Evolutionary conservation across 2,329 filamentous ascomycete species (phyloP).

Genomic region (Trichoderma sp.): DNA sequence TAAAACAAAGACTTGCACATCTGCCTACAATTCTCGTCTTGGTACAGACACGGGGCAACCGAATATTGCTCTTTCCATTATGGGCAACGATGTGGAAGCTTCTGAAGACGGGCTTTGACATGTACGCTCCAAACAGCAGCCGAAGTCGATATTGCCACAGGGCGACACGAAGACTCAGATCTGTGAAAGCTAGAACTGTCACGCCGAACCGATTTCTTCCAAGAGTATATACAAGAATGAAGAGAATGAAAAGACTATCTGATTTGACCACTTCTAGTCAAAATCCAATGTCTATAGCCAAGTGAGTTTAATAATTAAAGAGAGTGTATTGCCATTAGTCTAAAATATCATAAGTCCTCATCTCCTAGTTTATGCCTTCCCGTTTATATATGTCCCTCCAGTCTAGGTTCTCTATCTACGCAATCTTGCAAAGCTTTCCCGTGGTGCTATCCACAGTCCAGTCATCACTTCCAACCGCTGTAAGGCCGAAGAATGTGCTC

Average conservation of each 20-base stretch:
- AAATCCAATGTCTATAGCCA: not conserved
- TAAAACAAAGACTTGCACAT: not conserved
- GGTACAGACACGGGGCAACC: no score
- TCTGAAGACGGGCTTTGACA: accelerated
- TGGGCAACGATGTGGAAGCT: no score
- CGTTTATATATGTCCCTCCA: not conserved
- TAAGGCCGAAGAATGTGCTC: slow-evolving; percentile 46
- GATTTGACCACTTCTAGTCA: accelerated
- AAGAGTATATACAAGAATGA: not conserved
- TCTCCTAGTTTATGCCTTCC: not conserved
- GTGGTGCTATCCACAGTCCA: not conserved
- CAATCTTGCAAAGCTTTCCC: not conserved
- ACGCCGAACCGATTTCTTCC: not conserved
- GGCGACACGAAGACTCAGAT: no score
- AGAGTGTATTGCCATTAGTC: not conserved
- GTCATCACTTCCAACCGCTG: slow-evolving; percentile 49
- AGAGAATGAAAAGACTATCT: not conserved
- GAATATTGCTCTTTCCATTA: not conserved
- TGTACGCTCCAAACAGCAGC: no score
- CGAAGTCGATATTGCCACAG: no score
- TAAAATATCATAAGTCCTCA: not conserved
- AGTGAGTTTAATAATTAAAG: not conserved
- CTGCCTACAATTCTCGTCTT: no score
- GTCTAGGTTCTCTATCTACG: not conserved
- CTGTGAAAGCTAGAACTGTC: not conserved